Conservation (phyloP, 345 rosid species). For the Sonneratia alba region DNA sequence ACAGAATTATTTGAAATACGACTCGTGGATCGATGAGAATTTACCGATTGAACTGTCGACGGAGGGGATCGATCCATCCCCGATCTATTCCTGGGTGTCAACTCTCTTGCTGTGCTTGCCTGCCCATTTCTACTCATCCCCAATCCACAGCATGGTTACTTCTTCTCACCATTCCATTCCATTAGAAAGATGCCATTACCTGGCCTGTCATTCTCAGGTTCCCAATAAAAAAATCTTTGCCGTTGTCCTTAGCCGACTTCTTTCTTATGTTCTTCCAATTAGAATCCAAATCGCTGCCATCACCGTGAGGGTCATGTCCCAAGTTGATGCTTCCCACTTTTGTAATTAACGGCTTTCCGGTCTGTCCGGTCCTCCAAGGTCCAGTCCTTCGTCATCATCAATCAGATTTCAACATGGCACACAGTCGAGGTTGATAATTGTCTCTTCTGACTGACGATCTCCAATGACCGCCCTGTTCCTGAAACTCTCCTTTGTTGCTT, state of each 20-base stretch:
- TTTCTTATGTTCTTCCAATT: background rate
- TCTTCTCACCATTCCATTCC: background rate
- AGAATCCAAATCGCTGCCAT: slow-evolving; percentile 7
- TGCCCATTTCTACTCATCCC: background rate
- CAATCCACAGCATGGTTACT: background rate
- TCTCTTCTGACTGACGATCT: slow-evolving; percentile 44
- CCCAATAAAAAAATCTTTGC: background rate
- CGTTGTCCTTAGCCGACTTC: background rate
- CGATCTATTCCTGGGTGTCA: background rate
- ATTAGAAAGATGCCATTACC: background rate
- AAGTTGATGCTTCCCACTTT: slow-evolving; percentile 11
- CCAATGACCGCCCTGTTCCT: slow-evolving; percentile 22
- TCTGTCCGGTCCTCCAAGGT: slow-evolving; percentile 15
- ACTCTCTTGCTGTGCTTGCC: background rate
- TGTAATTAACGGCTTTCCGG: slow-evolving; percentile 14
- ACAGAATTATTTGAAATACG: background rate
- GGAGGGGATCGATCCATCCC: too few relatives aligned
- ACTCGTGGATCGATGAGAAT: background rate
- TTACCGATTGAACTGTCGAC: background rate
- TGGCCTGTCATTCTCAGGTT: background rate
- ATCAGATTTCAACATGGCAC: slow-evolving; percentile 65
- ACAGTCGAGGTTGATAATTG: slow-evolving; percentile 58
- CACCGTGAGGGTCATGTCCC: slow-evolving; percentile 7
- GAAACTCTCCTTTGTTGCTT: slow-evolving; percentile 8
- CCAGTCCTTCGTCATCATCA: slow-evolving; percentile 23